A percentile compares a stretch with the other conserved stretches of the same genome.
Evolutionary conservation across 192 early-diverging fungal genomes (phyloP).

Genomic region (Rhizoclosmatium globosum): DNA sequence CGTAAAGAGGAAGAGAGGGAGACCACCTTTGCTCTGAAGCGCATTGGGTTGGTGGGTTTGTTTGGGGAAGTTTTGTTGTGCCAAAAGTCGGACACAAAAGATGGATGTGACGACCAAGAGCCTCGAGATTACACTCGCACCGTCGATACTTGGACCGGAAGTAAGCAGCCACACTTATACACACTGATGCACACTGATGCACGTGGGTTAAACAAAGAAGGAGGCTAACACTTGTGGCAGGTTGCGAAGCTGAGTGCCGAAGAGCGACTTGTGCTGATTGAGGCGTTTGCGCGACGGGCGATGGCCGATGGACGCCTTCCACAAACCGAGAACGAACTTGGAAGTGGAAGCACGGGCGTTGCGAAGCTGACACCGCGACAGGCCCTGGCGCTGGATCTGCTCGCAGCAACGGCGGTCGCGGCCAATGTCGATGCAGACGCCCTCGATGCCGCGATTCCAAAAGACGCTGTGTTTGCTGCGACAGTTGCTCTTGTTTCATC

Average conservation of each 20-base stretch:
- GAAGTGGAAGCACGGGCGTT: neutral
- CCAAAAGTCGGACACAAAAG: too few relatives aligned
- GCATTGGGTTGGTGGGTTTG: neutral
- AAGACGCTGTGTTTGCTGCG: too few relatives aligned
- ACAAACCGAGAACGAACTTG: neutral
- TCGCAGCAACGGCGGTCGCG: neutral
- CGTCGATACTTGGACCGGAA: too few relatives aligned
- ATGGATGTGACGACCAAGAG: too few relatives aligned
- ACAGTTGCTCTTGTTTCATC: too few relatives aligned
- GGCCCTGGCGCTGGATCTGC: neutral
- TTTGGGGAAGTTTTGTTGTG: too few relatives aligned
- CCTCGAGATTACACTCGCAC: too few relatives aligned
- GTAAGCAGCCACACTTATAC: too few relatives aligned
- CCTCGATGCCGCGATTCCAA: neutral
- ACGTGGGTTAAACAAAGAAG: too few relatives aligned
- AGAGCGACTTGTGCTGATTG: neutral
- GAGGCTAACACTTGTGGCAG: neutral
- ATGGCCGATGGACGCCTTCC: neutral
- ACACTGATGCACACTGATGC: too few relatives aligned
- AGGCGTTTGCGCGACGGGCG: neutral
- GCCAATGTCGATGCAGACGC: neutral
- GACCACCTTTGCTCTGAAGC: conserved; percentile 13
- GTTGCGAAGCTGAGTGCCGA: neutral
- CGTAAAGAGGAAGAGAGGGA: neutral
- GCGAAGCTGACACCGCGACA: neutral